Percentiles rank a stretch among this genome's conserved stretches.
Evolutionary conservation across 2,329 filamentous ascomycete species (phyloP).

Genomic region (Thielaviopsis punctulata): DNA sequence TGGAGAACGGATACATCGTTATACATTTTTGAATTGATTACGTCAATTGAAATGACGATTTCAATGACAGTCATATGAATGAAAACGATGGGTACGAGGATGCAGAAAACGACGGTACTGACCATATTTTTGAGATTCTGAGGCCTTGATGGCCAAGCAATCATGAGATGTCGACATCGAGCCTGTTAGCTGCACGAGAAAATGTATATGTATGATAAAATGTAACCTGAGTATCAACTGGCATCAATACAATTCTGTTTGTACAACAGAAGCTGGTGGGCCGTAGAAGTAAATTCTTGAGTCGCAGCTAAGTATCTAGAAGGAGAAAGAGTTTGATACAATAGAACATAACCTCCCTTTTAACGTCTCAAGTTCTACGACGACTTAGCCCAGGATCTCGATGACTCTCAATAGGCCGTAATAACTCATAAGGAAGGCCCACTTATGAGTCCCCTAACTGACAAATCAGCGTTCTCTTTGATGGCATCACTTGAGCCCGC

Average conservation of each 20-base stretch:
- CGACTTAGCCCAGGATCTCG: not conserved
- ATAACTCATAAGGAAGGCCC: conserved; percentile 1
- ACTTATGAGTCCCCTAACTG: conserved; percentile 4
- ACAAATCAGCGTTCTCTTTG: conserved; percentile 8
- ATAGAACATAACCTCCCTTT: not conserved
- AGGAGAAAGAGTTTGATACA: too few species aligned
- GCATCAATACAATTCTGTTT: too few species aligned
- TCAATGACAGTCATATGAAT: too few species aligned
- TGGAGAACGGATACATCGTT: too few species aligned
- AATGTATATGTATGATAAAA: not conserved
- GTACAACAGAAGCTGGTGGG: too few species aligned
- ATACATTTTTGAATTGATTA: not conserved
- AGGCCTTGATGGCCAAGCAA: conserved; percentile 1
- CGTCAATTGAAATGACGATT: too few species aligned
- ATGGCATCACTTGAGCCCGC: conserved; percentile 9
- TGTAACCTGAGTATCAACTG: too few species aligned
- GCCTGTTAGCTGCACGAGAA: not conserved
- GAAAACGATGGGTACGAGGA: not conserved
- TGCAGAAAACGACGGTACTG: conserved; percentile 11
- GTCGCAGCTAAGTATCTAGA: too few species aligned
- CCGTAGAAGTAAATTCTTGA: too few species aligned
- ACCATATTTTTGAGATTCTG: conserved; percentile 13
- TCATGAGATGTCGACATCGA: conserved; percentile 6
- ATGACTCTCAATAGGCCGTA: not conserved
- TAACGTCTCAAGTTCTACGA: not conserved